phyloP scores from a whole-genome alignment of 345 rosid species.

The Litchi chinensis region DNA sequence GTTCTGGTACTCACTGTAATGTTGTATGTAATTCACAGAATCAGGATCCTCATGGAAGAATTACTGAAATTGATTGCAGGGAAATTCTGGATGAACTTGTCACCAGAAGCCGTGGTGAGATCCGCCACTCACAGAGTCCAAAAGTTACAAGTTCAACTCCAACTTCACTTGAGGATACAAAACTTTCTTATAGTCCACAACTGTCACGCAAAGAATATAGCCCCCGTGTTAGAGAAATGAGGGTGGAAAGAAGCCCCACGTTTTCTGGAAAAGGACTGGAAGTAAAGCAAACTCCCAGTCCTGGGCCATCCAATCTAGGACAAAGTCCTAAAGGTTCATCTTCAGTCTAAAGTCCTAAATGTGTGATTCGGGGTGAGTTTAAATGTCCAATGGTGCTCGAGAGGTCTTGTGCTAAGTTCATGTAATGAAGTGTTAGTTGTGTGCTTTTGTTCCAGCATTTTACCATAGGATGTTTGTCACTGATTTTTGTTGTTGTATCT shows the following conservation, averaged over 20 bases:
- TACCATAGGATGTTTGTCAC: constrained; percentile 10
- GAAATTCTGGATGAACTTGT: constrained; percentile 71
- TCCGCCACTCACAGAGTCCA: constrained; percentile 56
- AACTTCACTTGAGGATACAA: constrained; percentile 37
- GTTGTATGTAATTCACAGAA: constrained; percentile 39
- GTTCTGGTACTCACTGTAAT: constrained; percentile 15
- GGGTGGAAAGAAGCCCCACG: constrained; percentile 31
- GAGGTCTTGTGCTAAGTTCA: constrained; percentile 41
- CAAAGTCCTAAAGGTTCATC: constrained; percentile 35
- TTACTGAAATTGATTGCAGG: constrained; percentile 36
- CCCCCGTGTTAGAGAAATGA: constrained; percentile 37
- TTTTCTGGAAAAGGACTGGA: constrained; percentile 34
- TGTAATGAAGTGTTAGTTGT: constrained; percentile 19
- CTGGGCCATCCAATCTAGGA: constrained; percentile 55
- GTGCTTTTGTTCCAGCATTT: background rate
- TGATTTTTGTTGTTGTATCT: constrained; percentile 9
- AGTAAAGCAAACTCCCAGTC: constrained; percentile 45
- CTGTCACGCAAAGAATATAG: constrained; percentile 41
- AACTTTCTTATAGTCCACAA: constrained; percentile 46
- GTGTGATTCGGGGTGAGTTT: constrained; percentile 21
- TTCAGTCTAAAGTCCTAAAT: constrained; percentile 29
- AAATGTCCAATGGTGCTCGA: constrained; percentile 40
- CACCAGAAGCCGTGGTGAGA: constrained; percentile 77
- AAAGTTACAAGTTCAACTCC: constrained; percentile 56
- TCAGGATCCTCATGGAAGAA: constrained; percentile 41